Evolutionary conservation across 1,284 basidiomycete genomes (phyloP), one percentile per base, ranked within the genome.

Genomic region (Kwoniella shivajii): DNA sequence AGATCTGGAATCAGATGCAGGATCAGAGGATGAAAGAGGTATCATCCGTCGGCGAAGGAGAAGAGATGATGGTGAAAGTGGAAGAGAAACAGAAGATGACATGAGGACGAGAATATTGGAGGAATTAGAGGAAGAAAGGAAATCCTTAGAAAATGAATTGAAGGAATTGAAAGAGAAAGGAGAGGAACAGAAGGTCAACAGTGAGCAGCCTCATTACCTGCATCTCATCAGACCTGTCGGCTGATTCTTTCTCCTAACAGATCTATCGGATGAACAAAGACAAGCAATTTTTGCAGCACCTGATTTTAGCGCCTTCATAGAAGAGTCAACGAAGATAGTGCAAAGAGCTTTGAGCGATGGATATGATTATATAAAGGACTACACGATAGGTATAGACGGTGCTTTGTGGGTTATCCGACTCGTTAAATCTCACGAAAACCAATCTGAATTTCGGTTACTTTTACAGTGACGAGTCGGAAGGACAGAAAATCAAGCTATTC

Each of bases 361-460:
- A 22, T 99, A 99, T 75, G 96, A 99, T 75, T 97, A 97, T 71
- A 90, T 94, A 65, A 87, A 88, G 45, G 95, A 99, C 78, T 99
- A 99, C 73, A 90, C 89, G 9, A 84, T 93, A 50, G 87, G 88
- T 30, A 81, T 88, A 11, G 88, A 91, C 68, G 82, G 86, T 7
- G 86, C 84, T 67, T 83, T 84, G 88, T 88, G 66, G 73, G 86
- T 80, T 16, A n/a, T 20, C n/a, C 18, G n/a, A 31, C 33, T 11
- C 20, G 24, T 9, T n/a, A 29, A 45, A 18, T 71, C 33, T 16
- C 6, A 13, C 10, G 6, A 38, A 13, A n/a, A 18, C 4, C 27
- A 20, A 27, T 20, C 51, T 58, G 33, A 51, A 29, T 13, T 13
- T 45, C 16, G 11, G 33, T 18, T n/a, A 16, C 10, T 18, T 34